These are phyloP conservation scores for Nitzschia sp. DNA, from an alignment of 108 stramenopile species.

Conservation along the genomic window DNA sequence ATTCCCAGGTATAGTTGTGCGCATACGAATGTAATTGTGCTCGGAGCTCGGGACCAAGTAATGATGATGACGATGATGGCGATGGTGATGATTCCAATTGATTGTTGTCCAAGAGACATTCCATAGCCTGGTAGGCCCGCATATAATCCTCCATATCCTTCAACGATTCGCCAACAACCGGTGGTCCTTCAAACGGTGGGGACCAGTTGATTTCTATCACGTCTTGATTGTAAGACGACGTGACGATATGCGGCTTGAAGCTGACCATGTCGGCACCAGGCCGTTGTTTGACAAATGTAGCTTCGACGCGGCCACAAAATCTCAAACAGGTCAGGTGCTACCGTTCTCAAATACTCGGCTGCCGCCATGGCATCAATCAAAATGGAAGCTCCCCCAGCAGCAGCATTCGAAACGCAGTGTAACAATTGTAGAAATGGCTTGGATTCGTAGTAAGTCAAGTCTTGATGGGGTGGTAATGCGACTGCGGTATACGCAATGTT, in stretches of 20 bases:
- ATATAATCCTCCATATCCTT: constrained; percentile 54
- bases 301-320: constrained; percentile 48
- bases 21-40: constrained; percentile 48
- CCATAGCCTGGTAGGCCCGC: constrained; percentile 71
- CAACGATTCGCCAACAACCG: background rate
- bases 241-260: constrained; percentile 64
- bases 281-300: constrained; percentile 83
- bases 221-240: constrained; percentile 32
- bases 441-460: constrained; percentile 83
- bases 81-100: background rate
- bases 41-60: constrained; percentile 21
- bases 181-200: constrained; percentile 87
- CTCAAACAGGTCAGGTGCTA: constrained; percentile 69
- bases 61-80: background rate
- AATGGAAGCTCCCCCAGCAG: constrained; percentile 59
- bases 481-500: constrained; percentile 76
- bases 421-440: constrained; percentile 76
- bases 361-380: constrained; percentile 85
- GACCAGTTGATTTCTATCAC: constrained; percentile 76
- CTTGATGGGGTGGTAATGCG: constrained; percentile 73
- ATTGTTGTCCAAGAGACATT: constrained; percentile 49
- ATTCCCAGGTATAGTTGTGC: constrained; percentile 66
- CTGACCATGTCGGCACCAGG: constrained; percentile 77
- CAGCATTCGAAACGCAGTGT: constrained; percentile 54
- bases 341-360: constrained; percentile 53